Conservation (phyloP, 352 stramenopile genomes). For the Pythium plurisporium region DNA sequence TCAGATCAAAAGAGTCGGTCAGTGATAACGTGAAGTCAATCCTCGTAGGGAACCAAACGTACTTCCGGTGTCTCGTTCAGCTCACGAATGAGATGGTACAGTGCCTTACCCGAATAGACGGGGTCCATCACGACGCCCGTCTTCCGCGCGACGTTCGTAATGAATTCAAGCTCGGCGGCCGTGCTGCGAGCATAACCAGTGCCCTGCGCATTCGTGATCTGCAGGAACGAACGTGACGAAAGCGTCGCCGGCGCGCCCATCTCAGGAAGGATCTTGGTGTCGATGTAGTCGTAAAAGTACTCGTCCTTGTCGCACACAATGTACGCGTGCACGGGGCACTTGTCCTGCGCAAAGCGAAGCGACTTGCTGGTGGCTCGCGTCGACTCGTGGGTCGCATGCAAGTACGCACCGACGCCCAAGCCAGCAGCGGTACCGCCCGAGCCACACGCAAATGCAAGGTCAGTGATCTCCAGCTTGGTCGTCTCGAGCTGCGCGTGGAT, state of each 20-base stretch:
- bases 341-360: conserved; percentile 48
- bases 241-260: conserved; percentile 53
- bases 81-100: conserved; percentile 78
- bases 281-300: conserved; percentile 83
- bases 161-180: conserved; percentile 73
- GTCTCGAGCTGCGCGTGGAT: conserved; percentile 70
- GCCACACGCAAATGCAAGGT: conserved; percentile 84
- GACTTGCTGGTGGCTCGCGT: conserved; percentile 8
- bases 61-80: conserved; percentile 65
- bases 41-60: no score
- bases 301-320: conserved; percentile 85
- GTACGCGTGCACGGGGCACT: conserved; percentile 58
- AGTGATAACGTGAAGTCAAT: no score
- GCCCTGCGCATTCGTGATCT: conserved; percentile 79
- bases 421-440: conserved; percentile 77
- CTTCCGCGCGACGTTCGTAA: conserved; percentile 56
- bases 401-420: conserved; percentile 64
- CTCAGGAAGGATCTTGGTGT: conserved; percentile 58
- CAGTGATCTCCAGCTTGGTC: conserved; percentile 50
- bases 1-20: no score
- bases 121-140: conserved; percentile 83
- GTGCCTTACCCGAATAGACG: conserved; percentile 85
- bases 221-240: conserved; percentile 59
- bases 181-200: conserved; percentile 79
- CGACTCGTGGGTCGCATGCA: conserved; percentile 41